Base-by-base conservation (phyloP, 176 grass and related monocot species). In the Oryza longistaminata region DNA sequence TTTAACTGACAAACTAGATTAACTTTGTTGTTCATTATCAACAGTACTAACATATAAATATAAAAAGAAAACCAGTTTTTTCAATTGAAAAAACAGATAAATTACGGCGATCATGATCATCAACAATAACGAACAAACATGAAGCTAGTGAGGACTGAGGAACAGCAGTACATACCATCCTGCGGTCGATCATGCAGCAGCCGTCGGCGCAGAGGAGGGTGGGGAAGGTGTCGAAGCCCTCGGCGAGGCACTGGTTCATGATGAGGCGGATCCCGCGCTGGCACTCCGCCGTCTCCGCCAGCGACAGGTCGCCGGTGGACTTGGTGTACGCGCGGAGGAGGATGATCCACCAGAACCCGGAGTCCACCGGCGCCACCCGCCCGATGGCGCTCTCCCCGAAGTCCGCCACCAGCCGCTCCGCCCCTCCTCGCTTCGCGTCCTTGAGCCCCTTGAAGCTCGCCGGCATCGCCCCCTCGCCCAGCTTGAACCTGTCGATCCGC, bases 311-410 rank as follows among this genome's bases (percentile, higher is more conserved):
- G 58, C 95, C 92, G 12, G 95, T 94, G 39, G 95, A 97, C 86
- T 97, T 97, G 62, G 95, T 97, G 82, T 97, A 97, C 12, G 92
- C 95, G 5, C 95, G 26, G 10, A 97, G 92, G 42, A 97, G 34
- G 83, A 97, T 94, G 83, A 97, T 93, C 95, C 95, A 97, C 95
- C 92, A 97, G 86, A 97, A 97, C 1, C 95, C 95, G 14, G 95
- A 97, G 79, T 97, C 95, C 6, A 92, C 95, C 2, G 95, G 95
- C 53, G 95, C 95, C 11, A 97, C 95, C 34, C 95, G 87, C 4
- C 95, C 95, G 66, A 97, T 97, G 48, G 95, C 90, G 86, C 95
- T 94, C 86, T 97, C 95, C 15, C 95, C 95, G 88, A 97, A 97
- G 87, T 97, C 95, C 1, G 95, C 95, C 3, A 69, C 89, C 1